A percentile compares a stretch with the other conserved stretches of the same genome.
Evolutionary conservation across 495 filamentous ascomycete species (phyloP).

Genomic region (Hypoxylon perforatum): DNA sequence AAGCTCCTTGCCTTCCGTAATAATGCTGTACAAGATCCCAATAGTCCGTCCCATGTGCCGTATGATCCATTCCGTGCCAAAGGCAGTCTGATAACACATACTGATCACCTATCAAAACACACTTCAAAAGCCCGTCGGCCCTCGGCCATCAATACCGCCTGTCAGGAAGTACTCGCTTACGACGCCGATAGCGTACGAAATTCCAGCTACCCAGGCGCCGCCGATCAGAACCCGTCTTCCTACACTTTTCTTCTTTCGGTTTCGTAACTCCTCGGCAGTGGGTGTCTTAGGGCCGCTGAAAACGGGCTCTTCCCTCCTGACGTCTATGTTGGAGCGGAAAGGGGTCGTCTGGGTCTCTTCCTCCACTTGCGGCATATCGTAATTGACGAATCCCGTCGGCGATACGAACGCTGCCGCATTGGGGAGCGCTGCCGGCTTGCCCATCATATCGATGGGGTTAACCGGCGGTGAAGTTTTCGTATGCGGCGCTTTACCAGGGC

Average conservation of each 20-base stretch:
- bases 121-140: constrained; percentile 62
- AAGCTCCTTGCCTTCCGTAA: constrained; percentile 14
- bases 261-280: constrained; percentile 41
- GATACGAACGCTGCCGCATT: constrained; percentile 64
- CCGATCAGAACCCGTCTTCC: constrained; percentile 66
- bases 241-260: constrained; percentile 48
- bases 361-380: constrained; percentile 54
- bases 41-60: constrained; percentile 25
- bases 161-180: constrained; percentile 73
- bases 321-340: constrained; percentile 57
- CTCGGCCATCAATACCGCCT: constrained; percentile 65
- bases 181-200: constrained; percentile 76
- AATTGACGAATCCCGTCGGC: constrained; percentile 68
- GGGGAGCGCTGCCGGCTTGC: constrained; percentile 45
- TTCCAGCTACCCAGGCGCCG: constrained; percentile 68
- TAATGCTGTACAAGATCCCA: constrained; percentile 25
- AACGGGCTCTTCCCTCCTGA: constrained; percentile 67
- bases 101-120: neutral
- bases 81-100: constrained; percentile 1
- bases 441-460: constrained; percentile 69
- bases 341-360: constrained; percentile 43
- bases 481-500: constrained; percentile 35
- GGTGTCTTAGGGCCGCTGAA: constrained; percentile 59
- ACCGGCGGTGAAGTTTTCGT: constrained; percentile 39
- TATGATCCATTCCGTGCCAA: neutral